Percentiles rank a stretch among this genome's conserved stretches.
Evolutionary conservation across 306 rosid species (phyloP).

Genomic region (Astragalus membranaceus): DNA sequence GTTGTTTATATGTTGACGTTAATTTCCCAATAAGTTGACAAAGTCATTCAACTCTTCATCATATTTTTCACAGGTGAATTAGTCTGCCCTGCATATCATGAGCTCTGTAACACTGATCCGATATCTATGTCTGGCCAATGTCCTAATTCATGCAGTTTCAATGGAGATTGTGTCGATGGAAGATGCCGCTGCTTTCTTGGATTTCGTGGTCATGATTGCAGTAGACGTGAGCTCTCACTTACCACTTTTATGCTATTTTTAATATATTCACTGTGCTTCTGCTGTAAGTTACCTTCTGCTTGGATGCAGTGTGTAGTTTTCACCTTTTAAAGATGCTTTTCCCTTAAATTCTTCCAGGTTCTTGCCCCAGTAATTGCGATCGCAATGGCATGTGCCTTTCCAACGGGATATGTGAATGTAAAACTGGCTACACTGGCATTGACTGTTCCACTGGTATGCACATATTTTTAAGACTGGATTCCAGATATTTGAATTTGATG

Average conservation of each 20-base stretch:
- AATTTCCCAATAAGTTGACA: background rate
- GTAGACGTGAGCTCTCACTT: slow-evolving; percentile 59
- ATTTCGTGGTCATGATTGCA: slow-evolving; percentile 75
- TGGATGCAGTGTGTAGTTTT: background rate
- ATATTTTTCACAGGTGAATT: slow-evolving; percentile 55
- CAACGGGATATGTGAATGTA: slow-evolving; percentile 77
- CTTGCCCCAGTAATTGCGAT: slow-evolving; percentile 67
- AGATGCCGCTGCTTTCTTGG: slow-evolving; percentile 82
- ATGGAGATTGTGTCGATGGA: slow-evolving; percentile 93
- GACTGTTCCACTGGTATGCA: slow-evolving; percentile 90
- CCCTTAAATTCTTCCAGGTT: slow-evolving; percentile 39
- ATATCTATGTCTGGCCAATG: slow-evolving; percentile 59
- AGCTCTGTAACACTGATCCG: slow-evolving; percentile 60
- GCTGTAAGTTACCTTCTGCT: background rate
- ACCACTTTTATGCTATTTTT: background rate
- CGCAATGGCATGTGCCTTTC: slow-evolving; percentile 79
- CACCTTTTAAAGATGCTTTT: background rate
- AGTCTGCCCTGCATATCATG: slow-evolving; percentile 79
- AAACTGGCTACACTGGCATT: slow-evolving; percentile 72
- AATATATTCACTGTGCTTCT: background rate
- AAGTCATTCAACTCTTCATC: slow-evolving; percentile 5
- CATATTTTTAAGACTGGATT: background rate
- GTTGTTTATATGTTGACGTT: background rate
- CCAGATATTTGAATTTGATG: background rate
- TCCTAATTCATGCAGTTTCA: slow-evolving; percentile 66